phyloP scores from a whole-genome alignment of 495 filamentous ascomycete genomes.

The Oidiodendron maius region DNA sequence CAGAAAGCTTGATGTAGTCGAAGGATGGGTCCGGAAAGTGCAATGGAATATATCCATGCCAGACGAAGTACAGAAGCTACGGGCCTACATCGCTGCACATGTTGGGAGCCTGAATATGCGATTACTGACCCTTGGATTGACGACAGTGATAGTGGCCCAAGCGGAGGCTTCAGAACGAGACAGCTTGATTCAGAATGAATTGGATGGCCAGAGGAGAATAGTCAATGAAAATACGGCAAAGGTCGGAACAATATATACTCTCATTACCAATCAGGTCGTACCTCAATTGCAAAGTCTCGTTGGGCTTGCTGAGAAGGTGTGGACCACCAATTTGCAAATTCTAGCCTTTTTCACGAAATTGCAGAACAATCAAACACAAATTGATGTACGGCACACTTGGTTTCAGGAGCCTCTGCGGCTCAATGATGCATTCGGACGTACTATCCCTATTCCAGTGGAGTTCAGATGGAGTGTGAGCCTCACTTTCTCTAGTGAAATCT shows the following conservation, averaged over 20 bases:
- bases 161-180: not conserved
- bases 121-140: not conserved
- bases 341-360: not conserved
- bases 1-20: not conserved
- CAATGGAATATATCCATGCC: not conserved
- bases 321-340: not conserved
- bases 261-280: not conserved
- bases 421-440: conserved; percentile 4
- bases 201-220: not conserved
- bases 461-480: not conserved
- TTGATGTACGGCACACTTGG: conserved; percentile 4
- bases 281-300: not conserved
- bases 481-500: not conserved
- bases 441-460: conserved; percentile 4
- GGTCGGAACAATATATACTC: not conserved
- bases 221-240: not conserved
- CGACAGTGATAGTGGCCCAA: not conserved
- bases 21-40: not conserved
- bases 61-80: not conserved
- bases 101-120: not conserved
- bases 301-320: not conserved
- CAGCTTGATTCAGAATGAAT: not conserved
- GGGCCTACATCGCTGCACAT: not conserved
- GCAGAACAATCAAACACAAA: not conserved
- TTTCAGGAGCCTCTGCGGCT: conserved; percentile 7